phyloP scores from a whole-genome alignment of 2,329 filamentous ascomycete genomes.

The Triangularia verruculosa region DNA sequence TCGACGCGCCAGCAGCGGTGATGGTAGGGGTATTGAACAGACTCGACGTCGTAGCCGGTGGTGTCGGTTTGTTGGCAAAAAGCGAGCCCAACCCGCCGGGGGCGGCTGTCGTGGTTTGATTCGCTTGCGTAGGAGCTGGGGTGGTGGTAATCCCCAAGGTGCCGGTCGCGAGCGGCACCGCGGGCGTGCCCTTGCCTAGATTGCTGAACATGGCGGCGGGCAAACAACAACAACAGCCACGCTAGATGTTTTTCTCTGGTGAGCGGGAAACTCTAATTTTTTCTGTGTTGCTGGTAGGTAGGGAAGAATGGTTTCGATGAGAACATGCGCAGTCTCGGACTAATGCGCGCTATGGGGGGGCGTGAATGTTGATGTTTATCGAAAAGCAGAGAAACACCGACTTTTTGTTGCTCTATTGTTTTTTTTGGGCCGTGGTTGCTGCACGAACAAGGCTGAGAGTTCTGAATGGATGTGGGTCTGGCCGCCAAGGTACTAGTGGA shows the following conservation, averaged over 20 bases:
- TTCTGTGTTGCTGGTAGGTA: not conserved
- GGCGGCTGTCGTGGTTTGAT: slow-evolving; percentile 7
- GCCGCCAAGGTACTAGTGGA: not conserved
- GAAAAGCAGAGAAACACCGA: not conserved
- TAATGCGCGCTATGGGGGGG: slow-evolving; percentile 10
- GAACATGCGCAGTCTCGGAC: no score
- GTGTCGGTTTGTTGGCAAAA: slow-evolving; percentile 18
- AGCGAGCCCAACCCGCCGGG: slow-evolving; percentile 19
- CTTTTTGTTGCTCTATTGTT: slow-evolving; percentile 6
- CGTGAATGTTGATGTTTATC: not conserved
- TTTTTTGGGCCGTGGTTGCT: slow-evolving; percentile 6
- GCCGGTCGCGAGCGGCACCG: slow-evolving; percentile 16
- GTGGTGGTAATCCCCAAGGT: slow-evolving; percentile 9
- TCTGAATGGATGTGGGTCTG: slow-evolving; percentile 4
- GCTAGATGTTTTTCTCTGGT: not conserved
- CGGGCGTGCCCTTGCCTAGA: slow-evolving; percentile 17
- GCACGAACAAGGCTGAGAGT: slow-evolving; percentile 8
- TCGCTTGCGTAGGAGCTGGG: slow-evolving; percentile 14
- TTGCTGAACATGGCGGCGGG: not conserved
- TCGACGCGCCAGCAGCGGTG: slow-evolving; percentile 19
- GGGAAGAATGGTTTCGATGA: not conserved
- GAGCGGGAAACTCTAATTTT: not conserved
- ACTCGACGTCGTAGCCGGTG: slow-evolving; percentile 13
- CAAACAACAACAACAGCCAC: no score
- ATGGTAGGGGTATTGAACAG: slow-evolving; percentile 24